These are phyloP conservation scores for Dendrocalamus latiflorus DNA, from an alignment of 202 grass and related monocot species.

Conservation along the genomic window DNA sequence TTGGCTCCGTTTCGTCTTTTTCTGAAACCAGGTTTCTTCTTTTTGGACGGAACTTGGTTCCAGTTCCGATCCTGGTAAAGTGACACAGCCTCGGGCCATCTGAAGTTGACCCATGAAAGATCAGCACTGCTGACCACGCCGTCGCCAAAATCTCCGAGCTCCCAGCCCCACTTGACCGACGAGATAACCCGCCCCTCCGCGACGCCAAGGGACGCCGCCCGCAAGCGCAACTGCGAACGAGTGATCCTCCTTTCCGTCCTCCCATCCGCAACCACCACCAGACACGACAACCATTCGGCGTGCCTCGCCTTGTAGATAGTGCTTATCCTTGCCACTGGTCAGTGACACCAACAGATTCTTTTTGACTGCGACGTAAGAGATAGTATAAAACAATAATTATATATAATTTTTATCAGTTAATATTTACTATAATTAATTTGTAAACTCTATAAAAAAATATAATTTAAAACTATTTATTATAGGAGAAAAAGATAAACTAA, in stretches of 20 bases:
- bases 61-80: neutral
- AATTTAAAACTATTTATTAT: too few species aligned
- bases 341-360: too few species aligned
- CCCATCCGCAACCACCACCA: neutral
- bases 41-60: neutral
- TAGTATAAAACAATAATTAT: too few species aligned
- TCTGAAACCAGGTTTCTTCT: neutral
- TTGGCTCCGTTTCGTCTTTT: neutral
- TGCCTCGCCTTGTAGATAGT: neutral
- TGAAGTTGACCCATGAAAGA: neutral
- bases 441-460: too few species aligned
- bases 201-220: slow-evolving; percentile 3
- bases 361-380: too few species aligned
- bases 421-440: too few species aligned
- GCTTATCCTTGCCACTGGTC: neutral
- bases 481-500: too few species aligned
- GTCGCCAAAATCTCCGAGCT: neutral
- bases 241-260: neutral
- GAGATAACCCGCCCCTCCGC: neutral
- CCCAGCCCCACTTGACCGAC: neutral
- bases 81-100: neutral
- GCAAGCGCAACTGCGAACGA: neutral
- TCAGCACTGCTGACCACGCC: neutral
- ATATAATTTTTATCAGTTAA: too few species aligned
- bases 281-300: neutral